Evolutionary conservation across 371 early-diverging fungal species (phyloP), one percentile per base, ranked within the genome.

Genomic region (Quaeritorhiza haematococci): DNA sequence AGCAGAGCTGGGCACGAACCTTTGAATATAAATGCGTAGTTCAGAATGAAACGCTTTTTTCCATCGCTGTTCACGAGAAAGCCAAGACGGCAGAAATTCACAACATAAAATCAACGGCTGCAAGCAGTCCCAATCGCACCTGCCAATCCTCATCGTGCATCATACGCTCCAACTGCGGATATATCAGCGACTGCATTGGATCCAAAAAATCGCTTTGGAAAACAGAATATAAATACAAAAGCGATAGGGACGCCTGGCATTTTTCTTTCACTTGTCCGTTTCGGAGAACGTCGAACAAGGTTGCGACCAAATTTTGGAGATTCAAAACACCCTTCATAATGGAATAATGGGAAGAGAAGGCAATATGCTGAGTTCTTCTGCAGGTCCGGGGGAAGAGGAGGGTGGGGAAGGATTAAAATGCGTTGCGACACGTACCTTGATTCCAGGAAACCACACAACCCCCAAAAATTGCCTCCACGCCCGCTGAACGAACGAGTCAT

Each of bases 221-320:
- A 13, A 67, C 68, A 41, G 33, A 47, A 56, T 62, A 71, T n/a
- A 76, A 32, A 38, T 55, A 66, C 35, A 73, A n/a, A 3, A 76
- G 58, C 1, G 68, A 73, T 53, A 71, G 70, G n/a, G 70, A 64
- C 1, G 76, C 73, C 41, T 72, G 65, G 32, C 62, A 61, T 26
- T 60, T 61, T 45, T 72, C 73, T 5, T 58, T 55, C 68, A 66
- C 64, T 1, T 59, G 43, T 3, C 70, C 71, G 32, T 8, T 38
- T 10, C 47, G 48, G 30, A 69, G 29, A 17, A 67, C 38, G 3
- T 56, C 21, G 19, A 70, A 23, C 13, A 73, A 58, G 3, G 62
- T 51, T 28, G 34, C 32, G 15, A 73, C 61, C 26, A 73, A 63
- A 46, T 49, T 59, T 21, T 49, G 30, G 19, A 66, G 47, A 33